phyloP scores from a whole-genome alignment of 805 yeast species.

The Saccharomycopsis sp. region DNA sequence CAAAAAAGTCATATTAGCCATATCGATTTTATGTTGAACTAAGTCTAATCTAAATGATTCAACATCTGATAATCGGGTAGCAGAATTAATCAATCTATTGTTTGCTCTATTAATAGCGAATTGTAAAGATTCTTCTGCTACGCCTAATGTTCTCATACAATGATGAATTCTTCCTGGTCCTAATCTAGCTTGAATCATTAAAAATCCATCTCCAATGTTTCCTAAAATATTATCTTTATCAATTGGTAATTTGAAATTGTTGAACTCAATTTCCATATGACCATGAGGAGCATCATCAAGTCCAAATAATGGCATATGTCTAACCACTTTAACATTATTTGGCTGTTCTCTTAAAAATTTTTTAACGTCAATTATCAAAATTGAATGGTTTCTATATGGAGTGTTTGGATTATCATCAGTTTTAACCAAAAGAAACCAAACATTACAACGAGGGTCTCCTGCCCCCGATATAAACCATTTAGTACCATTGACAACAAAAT shows the following conservation, averaged over 20 bases:
- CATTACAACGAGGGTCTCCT: conserved; percentile 49
- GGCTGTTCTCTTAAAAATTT: conserved; percentile 32
- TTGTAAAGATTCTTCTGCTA: conserved; percentile 44
- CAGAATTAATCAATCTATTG: conserved; percentile 35
- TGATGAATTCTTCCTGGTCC: conserved; percentile 68
- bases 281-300: conserved; percentile 66
- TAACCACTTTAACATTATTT: conserved; percentile 36
- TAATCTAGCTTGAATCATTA: conserved; percentile 50
- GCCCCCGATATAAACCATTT: conserved; percentile 70
- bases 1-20: conserved; percentile 42
- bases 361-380: conserved; percentile 42
- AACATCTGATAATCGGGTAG: conserved; percentile 35
- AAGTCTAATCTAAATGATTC: conserved; percentile 39
- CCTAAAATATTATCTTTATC: conserved; percentile 27
- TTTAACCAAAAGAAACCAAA: conserved; percentile 25
- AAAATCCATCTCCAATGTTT: conserved; percentile 50
- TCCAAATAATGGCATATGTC: conserved; percentile 48
- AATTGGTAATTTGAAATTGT: conserved; percentile 35
- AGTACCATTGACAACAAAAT: conserved; percentile 43
- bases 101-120: conserved; percentile 41
- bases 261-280: conserved; percentile 50
- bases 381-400: conserved; percentile 44
- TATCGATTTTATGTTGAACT: conserved; percentile 43
- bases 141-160: conserved; percentile 56
- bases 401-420: conserved; percentile 21